phyloP scores from a whole-genome alignment of 2,329 filamentous ascomycete species.

The Endocalyx cinctus region DNA sequence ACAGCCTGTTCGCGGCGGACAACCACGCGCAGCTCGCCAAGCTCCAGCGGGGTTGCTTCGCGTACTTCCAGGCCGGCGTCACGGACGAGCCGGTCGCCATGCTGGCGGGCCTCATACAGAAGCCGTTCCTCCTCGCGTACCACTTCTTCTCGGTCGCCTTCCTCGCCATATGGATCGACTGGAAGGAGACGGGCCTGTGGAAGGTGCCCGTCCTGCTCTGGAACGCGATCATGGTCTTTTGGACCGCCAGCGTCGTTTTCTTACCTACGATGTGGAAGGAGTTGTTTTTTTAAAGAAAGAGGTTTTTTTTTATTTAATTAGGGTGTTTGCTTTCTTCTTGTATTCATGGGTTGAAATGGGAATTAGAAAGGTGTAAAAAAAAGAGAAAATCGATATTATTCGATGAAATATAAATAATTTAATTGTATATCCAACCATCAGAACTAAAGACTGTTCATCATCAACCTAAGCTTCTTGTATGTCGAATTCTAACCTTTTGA shows the following conservation, averaged over 20 bases:
- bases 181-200: slow-evolving; percentile 46
- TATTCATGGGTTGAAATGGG: no score
- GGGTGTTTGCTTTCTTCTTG: no score
- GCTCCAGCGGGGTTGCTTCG: slow-evolving; percentile 86
- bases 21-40: slow-evolving; percentile 70
- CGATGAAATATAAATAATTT: no score
- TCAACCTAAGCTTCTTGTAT: no score
- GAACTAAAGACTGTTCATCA: no score
- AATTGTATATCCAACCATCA: no score
- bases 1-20: slow-evolving; percentile 84
- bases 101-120: slow-evolving; percentile 73
- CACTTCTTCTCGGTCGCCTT: slow-evolving; percentile 96
- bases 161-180: slow-evolving; percentile 70
- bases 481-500: no score
- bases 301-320: no score
- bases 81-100: slow-evolving; percentile 77
- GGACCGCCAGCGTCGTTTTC: slow-evolving; percentile 77
- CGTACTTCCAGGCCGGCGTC: slow-evolving; percentile 77
- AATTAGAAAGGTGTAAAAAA: slow-evolving; percentile 5
- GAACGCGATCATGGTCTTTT: slow-evolving; percentile 66
- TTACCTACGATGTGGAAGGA: slow-evolving; percentile 76
- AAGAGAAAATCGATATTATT: background rate
- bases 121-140: slow-evolving; percentile 73
- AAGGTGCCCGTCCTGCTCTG: slow-evolving; percentile 62
- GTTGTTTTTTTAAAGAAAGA: no score